Conservation (phyloP, 768 basidiomycete species). For the Agrocybe chaxingu region DNA sequence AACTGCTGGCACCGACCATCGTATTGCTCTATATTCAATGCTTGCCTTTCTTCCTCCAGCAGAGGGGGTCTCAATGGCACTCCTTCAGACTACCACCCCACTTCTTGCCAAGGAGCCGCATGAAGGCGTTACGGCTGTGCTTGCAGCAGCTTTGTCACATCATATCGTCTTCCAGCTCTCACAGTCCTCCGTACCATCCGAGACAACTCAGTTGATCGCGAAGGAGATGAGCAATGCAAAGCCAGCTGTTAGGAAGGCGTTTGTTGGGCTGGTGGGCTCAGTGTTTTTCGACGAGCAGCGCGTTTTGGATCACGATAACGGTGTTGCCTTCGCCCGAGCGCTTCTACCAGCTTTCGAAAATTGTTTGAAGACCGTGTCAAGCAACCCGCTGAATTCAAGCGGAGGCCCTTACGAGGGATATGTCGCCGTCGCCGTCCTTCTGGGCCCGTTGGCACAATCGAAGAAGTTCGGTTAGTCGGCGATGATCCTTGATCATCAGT, state of each 20-base stretch:
- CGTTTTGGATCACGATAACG: conserved; percentile 37
- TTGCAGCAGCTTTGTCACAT: conserved; percentile 50
- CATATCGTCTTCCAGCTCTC: conserved; percentile 61
- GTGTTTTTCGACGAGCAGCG: conserved; percentile 49
- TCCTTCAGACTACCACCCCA: conserved; percentile 42
- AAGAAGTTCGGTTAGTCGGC: conserved; percentile 49
- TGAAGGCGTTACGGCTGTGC: conserved; percentile 55
- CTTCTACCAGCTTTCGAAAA: conserved; percentile 65
- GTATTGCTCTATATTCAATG: conserved; percentile 79
- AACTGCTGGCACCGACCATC: conserved; percentile 84
- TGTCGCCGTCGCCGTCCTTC: conserved; percentile 63
- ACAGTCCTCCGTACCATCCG: conserved; percentile 38
- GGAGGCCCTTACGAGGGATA: conserved; percentile 84
- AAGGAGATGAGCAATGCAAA: conserved; percentile 77
- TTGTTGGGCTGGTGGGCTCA: conserved; percentile 58
- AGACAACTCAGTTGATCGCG: conserved; percentile 45
- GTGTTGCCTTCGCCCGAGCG: conserved; percentile 47
- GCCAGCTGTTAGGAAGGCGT: conserved; percentile 53
- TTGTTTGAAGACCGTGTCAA: conserved; percentile 61
- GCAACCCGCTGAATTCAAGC: conserved; percentile 54
- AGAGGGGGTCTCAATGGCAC: conserved; percentile 29
- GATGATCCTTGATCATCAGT: background rate
- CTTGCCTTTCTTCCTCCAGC: conserved; percentile 52
- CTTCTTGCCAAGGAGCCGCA: conserved; percentile 73
- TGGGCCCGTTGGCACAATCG: conserved; percentile 55